Base-by-base conservation (phyloP, 202 grass and related monocot genomes). In the Schoenoplectus triqueter region DNA sequence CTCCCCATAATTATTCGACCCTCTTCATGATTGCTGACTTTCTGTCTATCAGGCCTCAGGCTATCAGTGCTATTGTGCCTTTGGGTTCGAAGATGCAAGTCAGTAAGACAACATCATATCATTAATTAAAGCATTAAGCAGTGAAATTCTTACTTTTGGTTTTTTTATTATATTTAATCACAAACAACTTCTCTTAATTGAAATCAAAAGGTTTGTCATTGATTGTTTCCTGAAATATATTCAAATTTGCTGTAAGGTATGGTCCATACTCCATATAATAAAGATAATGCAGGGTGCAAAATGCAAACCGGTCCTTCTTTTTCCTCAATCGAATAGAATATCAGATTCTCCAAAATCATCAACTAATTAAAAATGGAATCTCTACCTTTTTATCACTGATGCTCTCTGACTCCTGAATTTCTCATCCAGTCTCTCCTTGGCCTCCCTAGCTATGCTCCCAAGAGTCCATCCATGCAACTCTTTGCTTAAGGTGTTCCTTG, bases 351-450 rank as follows among this genome's bases (percentile, higher is more conserved):
- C 39, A 61, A 61, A 18, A 78, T 44, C 5, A 78, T 2, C 41
- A 41, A 67, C 0, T 41, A 87, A 20, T 20, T 74, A 59, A 57
- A 75, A 14, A 15, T 88, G 60, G 64, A 80, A 70, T 48, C 21
- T 78, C 2, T 10, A 91, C 92, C 90, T 95, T 86, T 88, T 91
- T 85, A 84, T 86, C 80, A 20, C 59, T 21, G 87, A 62, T 49
- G 86, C 86, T 42, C 64, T 84, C 59, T 69, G 81, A 71, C 46
- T 90, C 82, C 75, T 60, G 5, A 96, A 88, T 78, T 90, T 99
- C 82, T 89, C 90, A 73, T 95, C 93, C 69, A 94, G 73, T 82
- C 93, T 85, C 84, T 95, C 91, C 88, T 89, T 98, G 22, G 96
- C 96, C 79, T 94, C 88, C 42, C 91, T 92, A 18, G 90, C 91